These are phyloP conservation scores for Coemansia sp. DNA, from an alignment of 192 early-diverging fungal genomes.

Conservation along the genomic window DNA sequence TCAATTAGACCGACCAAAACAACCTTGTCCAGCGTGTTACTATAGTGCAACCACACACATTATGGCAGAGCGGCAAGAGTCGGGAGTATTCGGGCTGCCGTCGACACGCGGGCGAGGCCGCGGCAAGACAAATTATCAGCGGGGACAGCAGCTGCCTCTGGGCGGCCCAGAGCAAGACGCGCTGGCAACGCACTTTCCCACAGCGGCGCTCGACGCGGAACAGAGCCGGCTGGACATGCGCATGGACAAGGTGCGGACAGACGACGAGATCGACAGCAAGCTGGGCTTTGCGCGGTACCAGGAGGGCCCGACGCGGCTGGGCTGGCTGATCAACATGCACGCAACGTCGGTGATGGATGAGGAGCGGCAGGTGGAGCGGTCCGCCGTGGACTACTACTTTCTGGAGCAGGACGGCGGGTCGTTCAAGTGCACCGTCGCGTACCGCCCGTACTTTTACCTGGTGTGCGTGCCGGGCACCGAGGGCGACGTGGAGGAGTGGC, in stretches of 20 bases:
- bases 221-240: not conserved
- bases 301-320: slow-evolving; percentile 68
- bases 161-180: slow-evolving; percentile 5
- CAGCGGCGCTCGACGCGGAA: not conserved
- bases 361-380: slow-evolving; percentile 62
- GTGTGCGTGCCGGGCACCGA: slow-evolving; percentile 75
- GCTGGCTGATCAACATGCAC: slow-evolving; percentile 98
- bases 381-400: slow-evolving; percentile 92
- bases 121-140: not conserved
- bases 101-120: slow-evolving; percentile 17
- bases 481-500: slow-evolving; percentile 81
- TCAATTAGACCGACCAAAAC: too few species aligned
- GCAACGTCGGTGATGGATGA: slow-evolving; percentile 66
- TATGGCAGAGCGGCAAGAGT: not conserved
- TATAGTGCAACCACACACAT: not conserved
- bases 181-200: not conserved
- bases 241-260: slow-evolving; percentile 26
- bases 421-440: slow-evolving; percentile 85
- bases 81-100: slow-evolving; percentile 23
- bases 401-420: slow-evolving; percentile 82
- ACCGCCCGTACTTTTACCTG: slow-evolving; percentile 90
- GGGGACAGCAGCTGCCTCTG: slow-evolving; percentile 10
- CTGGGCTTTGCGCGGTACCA: slow-evolving; percentile 69
- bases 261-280: slow-evolving; percentile 56
- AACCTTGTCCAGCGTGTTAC: too few species aligned